A percentile compares a stretch with the other conserved stretches of the same genome.
phyloP scores from a whole-genome alignment of 257 asterid genomes.

The Thymus quinquecostatus region DNA sequence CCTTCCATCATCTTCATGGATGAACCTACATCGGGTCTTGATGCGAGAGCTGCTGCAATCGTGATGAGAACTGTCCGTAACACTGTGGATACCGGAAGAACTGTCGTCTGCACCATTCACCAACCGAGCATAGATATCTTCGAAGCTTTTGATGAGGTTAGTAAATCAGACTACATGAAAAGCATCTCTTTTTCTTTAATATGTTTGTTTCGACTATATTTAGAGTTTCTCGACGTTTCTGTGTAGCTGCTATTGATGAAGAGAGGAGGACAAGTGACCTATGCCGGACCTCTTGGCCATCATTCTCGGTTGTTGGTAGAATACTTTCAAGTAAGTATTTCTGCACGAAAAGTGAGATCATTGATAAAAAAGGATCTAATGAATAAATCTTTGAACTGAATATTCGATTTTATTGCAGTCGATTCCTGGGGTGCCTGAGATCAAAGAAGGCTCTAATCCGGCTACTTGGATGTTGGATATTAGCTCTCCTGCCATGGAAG shows the following conservation, averaged over 20 bases:
- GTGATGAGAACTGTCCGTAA: conserved; percentile 87
- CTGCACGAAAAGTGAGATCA: neutral
- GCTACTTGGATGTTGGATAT: conserved; percentile 94
- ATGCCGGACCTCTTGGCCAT: conserved; percentile 83
- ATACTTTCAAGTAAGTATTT: conserved; percentile 69
- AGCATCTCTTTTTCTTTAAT: neutral
- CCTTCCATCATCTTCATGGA: conserved; percentile 95
- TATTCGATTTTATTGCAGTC: conserved; percentile 46
- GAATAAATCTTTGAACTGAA: conserved; percentile 15
- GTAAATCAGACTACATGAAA: conserved; percentile 15
- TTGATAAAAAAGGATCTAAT: neutral
- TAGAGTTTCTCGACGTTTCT: neutral
- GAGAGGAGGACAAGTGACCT: conserved; percentile 86
- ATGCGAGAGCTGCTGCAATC: conserved; percentile 93
- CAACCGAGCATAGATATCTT: conserved; percentile 90
- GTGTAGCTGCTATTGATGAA: conserved; percentile 77
- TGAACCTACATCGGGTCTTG: conserved; percentile 90
- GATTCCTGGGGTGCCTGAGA: conserved; percentile 70
- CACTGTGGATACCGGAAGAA: conserved; percentile 85
- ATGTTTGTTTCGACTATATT: neutral
- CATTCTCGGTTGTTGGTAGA: conserved; percentile 62
- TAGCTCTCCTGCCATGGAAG: conserved; percentile 64
- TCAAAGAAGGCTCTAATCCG: conserved; percentile 79
- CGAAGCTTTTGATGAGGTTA: conserved; percentile 86
- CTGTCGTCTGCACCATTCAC: conserved; percentile 90